phyloP scores from a whole-genome alignment of 352 stramenopile genomes.

The Pythium dissotocum region DNA sequence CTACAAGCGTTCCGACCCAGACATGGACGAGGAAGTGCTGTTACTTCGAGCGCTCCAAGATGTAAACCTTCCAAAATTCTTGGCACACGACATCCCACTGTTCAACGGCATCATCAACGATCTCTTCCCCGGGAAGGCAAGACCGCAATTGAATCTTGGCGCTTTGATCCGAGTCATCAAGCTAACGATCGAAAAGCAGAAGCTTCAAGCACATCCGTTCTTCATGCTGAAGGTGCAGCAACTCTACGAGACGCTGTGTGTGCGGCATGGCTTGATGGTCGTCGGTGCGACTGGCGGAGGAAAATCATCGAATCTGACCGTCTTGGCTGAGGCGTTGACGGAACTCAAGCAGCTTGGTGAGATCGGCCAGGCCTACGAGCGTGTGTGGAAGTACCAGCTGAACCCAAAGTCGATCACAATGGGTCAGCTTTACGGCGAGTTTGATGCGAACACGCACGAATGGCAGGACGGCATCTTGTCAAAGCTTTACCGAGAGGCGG shows the following conservation, averaged over 20 bases:
- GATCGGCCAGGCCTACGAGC: conserved; percentile 82
- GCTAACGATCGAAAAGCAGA: conserved; percentile 78
- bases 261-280: conserved; percentile 95
- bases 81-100: conserved; percentile 93
- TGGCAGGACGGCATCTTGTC: conserved; percentile 94
- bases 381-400: conserved; percentile 84
- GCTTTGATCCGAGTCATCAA: conserved; percentile 86
- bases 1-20: conserved; percentile 92
- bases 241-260: conserved; percentile 94
- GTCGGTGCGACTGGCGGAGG: conserved; percentile 92
- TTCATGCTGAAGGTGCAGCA: conserved; percentile 94
- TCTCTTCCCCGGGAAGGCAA: conserved; percentile 90
- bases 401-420: conserved; percentile 97
- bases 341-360: conserved; percentile 83
- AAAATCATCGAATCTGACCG: conserved; percentile 88
- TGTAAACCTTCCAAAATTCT: conserved; percentile 95
- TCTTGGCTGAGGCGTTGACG: conserved; percentile 86
- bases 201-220: conserved; percentile 88
- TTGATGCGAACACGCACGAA: conserved; percentile 94
- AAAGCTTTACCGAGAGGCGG: conserved; percentile 88
- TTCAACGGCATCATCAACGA: conserved; percentile 95
- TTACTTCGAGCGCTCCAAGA: conserved; percentile 92
- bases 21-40: conserved; percentile 93
- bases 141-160: conserved; percentile 91
- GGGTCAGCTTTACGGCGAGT: conserved; percentile 95